A percentile compares a stretch with the other conserved stretches of the same genome.
phyloP scores from a whole-genome alignment of 2,329 filamentous ascomycete species.

The Chaetomiaceae sp. region DNA sequence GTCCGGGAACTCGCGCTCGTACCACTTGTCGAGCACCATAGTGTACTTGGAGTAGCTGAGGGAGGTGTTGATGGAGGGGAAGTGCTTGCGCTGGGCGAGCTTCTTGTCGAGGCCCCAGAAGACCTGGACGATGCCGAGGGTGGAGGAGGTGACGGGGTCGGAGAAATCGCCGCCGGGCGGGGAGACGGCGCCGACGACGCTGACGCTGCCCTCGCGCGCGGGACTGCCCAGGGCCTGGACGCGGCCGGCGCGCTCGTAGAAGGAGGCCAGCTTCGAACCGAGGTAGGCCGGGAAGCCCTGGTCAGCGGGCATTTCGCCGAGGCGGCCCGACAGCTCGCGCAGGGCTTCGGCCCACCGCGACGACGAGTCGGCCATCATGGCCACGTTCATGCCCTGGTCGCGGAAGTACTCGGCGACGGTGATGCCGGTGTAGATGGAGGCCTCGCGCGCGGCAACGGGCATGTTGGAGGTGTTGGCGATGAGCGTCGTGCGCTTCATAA shows the following conservation, averaged over 20 bases:
- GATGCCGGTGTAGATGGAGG: constrained; percentile 96
- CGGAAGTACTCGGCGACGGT: constrained; percentile 95
- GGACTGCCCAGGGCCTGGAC: constrained; percentile 82
- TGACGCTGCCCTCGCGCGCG: constrained; percentile 84
- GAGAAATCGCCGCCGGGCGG: constrained; percentile 99
- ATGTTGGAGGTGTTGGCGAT: constrained; percentile 99
- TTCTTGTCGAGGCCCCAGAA: constrained; percentile 99
- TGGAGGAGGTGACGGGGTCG: constrained; percentile 90
- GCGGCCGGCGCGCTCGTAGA: constrained; percentile 96
- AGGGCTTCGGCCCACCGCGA: constrained; percentile 98
- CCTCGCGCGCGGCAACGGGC: constrained; percentile 96
- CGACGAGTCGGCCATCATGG: constrained; percentile 99
- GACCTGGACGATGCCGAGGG: constrained; percentile 94
- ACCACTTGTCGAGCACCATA: constrained; percentile 79
- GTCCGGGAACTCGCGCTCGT: constrained; percentile 87
- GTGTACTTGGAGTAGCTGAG: constrained; percentile 98
- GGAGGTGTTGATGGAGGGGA: constrained; percentile 95
- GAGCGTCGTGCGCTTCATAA: constrained; percentile 98
- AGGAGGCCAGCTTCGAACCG: constrained; percentile 92
- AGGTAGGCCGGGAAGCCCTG: constrained; percentile 99
- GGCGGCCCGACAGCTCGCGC: constrained; percentile 95
- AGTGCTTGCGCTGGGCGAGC: constrained; percentile 97
- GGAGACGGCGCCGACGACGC: constrained; percentile 94
- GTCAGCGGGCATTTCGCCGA: constrained; percentile 99
- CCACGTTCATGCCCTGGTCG: constrained; percentile 93